Evolutionary conservation across 164 flowering plant species (phyloP).

Genomic region (Pachysandra terminalis): DNA sequence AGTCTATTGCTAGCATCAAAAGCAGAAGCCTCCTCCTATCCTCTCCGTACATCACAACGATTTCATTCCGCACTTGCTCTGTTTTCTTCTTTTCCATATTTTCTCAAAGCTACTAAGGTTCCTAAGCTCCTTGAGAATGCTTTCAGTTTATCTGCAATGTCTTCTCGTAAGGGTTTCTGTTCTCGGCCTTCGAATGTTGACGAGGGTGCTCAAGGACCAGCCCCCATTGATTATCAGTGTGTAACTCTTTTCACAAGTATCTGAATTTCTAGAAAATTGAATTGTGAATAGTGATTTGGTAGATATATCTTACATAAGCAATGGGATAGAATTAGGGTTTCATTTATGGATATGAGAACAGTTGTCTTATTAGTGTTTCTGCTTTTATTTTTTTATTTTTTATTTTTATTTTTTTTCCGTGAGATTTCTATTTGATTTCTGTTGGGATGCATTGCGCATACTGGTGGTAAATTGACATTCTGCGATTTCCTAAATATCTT

Average conservation of each 20-base stretch:
- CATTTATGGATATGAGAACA: too few species aligned
- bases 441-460: neutral
- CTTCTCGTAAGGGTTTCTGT: neutral
- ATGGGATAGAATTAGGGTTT: neutral
- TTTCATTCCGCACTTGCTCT: neutral
- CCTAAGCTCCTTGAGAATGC: neutral
- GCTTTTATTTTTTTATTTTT: too few species aligned
- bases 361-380: neutral
- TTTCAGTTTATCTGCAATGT: neutral
- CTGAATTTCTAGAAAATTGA: too few species aligned
- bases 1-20: neutral
- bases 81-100: neutral
- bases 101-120: neutral
- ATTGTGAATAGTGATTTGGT: too few species aligned
- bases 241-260: neutral
- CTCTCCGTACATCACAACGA: neutral
- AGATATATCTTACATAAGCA: neutral
- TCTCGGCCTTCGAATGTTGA: conserved; percentile 9
- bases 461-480: neutral
- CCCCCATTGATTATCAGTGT: conserved; percentile 21
- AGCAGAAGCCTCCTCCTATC: neutral
- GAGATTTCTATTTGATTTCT: too few species aligned
- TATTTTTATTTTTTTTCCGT: too few species aligned
- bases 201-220: conserved; percentile 9
- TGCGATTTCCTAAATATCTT: neutral